Evolutionary conservation across 148 eudicot species (phyloP).

Genomic region (Simmondsia chinensis): DNA sequence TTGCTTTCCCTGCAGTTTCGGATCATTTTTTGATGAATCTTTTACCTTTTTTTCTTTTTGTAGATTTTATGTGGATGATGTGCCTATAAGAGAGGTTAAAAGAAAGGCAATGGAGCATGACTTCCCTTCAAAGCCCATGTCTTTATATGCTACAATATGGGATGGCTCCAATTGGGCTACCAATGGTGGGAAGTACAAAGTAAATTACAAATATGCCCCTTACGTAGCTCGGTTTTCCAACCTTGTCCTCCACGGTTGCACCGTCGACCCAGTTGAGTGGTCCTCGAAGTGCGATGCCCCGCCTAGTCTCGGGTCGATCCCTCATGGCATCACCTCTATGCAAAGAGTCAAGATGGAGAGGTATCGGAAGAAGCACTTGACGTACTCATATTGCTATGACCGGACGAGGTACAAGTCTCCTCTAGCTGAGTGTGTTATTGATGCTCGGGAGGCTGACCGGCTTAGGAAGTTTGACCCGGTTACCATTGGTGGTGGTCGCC

Average conservation of each 20-base stretch:
- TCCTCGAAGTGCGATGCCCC: no score
- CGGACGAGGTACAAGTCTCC: no score
- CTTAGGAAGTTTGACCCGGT: no score
- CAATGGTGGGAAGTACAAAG: constrained; percentile 16
- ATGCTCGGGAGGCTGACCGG: no score
- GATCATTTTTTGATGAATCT: neutral
- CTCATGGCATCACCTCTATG: no score
- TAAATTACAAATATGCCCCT: constrained; percentile 15
- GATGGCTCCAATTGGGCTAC: constrained; percentile 33
- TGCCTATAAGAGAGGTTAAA: constrained; percentile 16
- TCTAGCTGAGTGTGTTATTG: no score
- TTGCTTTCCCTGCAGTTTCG: no score
- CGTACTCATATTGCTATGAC: no score
- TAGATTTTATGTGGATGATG: constrained; percentile 23
- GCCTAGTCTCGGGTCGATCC: no score
- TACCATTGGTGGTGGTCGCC: no score
- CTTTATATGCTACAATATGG: constrained; percentile 28
- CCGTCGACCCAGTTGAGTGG: constrained; percentile 16
- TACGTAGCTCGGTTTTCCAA: constrained; percentile 11
- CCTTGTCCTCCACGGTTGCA: constrained; percentile 12
- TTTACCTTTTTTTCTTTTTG: neutral
- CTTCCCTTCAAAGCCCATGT: constrained; percentile 37
- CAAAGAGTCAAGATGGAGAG: no score
- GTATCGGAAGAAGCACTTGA: no score
- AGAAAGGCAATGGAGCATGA: constrained; percentile 14